phyloP scores from a whole-genome alignment of 2,329 filamentous ascomycete species.

The Cercospora sp. region DNA sequence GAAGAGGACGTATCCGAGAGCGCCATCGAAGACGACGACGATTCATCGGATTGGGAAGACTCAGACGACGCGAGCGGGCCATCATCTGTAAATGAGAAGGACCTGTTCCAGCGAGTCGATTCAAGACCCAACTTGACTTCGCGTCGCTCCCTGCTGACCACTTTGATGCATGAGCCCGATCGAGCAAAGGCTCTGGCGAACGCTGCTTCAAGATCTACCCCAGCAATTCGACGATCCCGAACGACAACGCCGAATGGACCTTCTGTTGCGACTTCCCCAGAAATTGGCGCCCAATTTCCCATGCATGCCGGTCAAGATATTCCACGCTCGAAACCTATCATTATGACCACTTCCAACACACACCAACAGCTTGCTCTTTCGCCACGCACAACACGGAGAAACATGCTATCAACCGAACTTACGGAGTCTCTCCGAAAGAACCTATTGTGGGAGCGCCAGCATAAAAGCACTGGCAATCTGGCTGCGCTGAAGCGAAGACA shows the following conservation, averaged over 20 bases:
- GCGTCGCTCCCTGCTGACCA: conserved; percentile 82
- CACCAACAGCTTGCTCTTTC: conserved; percentile 71
- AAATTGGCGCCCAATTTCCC: conserved; percentile 39
- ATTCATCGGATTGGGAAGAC: conserved; percentile 56
- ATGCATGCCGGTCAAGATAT: conserved; percentile 23
- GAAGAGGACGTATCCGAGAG: conserved; percentile 72
- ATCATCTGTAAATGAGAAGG: conserved; percentile 71
- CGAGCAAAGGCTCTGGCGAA: conserved; percentile 69
- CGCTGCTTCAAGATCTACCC: conserved; percentile 59
- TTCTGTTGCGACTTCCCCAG: conserved; percentile 61
- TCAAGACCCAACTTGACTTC: conserved; percentile 83
- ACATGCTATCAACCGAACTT: conserved; percentile 93
- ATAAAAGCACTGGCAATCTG: conserved; percentile 86
- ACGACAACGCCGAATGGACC: conserved; percentile 69
- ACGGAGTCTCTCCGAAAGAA: conserved; percentile 90
- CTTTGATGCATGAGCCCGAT: conserved; percentile 80
- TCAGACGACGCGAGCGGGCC: conserved; percentile 72
- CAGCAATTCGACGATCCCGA: conserved; percentile 58
- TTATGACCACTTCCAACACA: conserved; percentile 66
- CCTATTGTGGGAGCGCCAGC: conserved; percentile 91
- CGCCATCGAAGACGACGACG: conserved; percentile 64
- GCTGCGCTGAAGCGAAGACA: conserved; percentile 87
- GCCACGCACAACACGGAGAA: conserved; percentile 84
- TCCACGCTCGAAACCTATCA: conserved; percentile 76
- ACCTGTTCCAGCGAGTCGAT: conserved; percentile 86